phyloP scores from a whole-genome alignment of 306 rosid genomes.

The Cercis canadensis region DNA sequence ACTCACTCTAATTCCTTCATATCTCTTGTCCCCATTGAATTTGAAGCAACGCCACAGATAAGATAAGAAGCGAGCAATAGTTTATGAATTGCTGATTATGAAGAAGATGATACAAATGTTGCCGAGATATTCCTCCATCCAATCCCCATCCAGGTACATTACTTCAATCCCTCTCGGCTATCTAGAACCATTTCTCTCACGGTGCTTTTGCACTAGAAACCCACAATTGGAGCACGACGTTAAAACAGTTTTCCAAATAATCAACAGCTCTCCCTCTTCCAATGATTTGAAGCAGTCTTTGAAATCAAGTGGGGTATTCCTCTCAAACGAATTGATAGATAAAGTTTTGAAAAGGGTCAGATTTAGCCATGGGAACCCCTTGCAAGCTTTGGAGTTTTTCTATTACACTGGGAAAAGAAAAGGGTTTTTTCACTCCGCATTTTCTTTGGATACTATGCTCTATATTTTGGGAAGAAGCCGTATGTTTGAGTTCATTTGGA shows the following conservation, averaged over 20 bases:
- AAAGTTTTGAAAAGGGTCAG: constrained; percentile 76
- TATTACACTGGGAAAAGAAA: constrained; percentile 59
- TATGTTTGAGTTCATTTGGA: constrained; percentile 66
- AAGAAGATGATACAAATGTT: too few species aligned
- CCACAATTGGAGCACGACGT: constrained; percentile 44
- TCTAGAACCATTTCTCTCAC: constrained; percentile 26
- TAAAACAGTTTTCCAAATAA: constrained; percentile 52
- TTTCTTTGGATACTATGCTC: constrained; percentile 81
- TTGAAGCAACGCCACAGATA: too few species aligned
- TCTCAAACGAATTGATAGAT: constrained; percentile 77
- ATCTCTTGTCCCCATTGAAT: too few species aligned
- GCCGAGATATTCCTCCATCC: background rate
- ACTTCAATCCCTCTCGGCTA: background rate
- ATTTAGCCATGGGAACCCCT: constrained; percentile 83
- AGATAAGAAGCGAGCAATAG: too few species aligned
- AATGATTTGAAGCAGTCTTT: constrained; percentile 52
- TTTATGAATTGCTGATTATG: too few species aligned
- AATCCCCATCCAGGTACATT: background rate
- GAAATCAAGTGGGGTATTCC: constrained; percentile 67
- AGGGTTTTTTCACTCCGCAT: constrained; percentile 77
- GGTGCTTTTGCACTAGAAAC: constrained; percentile 44
- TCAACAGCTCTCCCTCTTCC: constrained; percentile 51
- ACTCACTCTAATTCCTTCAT: too few species aligned
- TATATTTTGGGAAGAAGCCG: constrained; percentile 79
- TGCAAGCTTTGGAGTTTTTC: constrained; percentile 76